Base-by-base conservation (phyloP, 345 rosid species). In the Eutrema yunnanense region DNA sequence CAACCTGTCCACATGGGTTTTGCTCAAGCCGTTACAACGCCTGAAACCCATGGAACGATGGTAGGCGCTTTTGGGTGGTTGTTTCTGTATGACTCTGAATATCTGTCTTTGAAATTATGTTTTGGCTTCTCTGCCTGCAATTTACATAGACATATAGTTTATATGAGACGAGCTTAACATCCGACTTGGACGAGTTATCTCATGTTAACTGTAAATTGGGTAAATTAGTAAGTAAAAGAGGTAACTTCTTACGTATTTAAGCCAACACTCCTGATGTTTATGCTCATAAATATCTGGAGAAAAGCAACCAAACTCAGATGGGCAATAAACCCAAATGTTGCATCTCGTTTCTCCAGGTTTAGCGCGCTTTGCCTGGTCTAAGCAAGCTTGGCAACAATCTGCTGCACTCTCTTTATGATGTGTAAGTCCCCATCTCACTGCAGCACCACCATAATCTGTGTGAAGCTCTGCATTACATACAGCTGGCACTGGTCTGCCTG, bases 241-340 rank as follows among this genome's bases (percentile, higher is more conserved):
- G 50, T 26, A 50, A 13, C 61, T 19, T 62, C 96, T 88, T 80
- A 95, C 97, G 72, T 80, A 84, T 91, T 94, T 94, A 65, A 95
- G 92, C 98, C 99, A 95, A 81, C 99, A 95, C 69, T 92, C 98
- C 75, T 78, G 84, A 70, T 82, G 84, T 79, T 80, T 95, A 79
- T 92, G 99, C 73, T 87, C 81, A 71, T 95, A 95, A 47, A 86
- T 86, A 82, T 95, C 98, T 0, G 99, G 99, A 47, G 97, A 90
- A 80, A 47, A 77, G 79, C 99, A 96, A 3, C 99, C 99, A 9
- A 71, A 63, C 77, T 87, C 96, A 12, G 82, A 78, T 3, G 99
- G 99, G 78, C 99, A 96, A 79, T 92, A 96, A 32, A 96, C 99
- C 99, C 99, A 96, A 55, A 86, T 77, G 80, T 96, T 96, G 88